phyloP scores from a whole-genome alignment of 495 filamentous ascomycete genomes.

The Friedmanniomyces simplex region DNA sequence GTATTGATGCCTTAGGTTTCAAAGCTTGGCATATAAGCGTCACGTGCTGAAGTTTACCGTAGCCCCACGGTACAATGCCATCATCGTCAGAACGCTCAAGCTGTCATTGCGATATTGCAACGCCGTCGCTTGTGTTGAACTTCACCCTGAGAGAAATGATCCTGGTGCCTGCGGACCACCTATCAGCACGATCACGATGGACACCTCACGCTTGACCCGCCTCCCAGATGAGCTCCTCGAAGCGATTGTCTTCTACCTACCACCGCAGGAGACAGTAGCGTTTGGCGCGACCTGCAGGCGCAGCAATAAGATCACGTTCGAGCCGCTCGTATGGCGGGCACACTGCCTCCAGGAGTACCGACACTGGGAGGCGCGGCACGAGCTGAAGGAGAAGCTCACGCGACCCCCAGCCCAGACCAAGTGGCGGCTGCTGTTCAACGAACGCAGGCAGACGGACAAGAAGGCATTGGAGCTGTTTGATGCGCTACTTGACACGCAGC shows the following conservation, averaged over 20 bases:
- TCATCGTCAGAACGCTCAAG: too few species aligned
- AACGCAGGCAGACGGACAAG: conserved; percentile 45
- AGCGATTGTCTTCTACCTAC: conserved; percentile 29
- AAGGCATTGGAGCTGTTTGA: conserved; percentile 52
- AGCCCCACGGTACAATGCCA: too few species aligned
- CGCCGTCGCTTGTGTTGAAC: too few species aligned
- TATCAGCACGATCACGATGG: conserved; percentile 8
- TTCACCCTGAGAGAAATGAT: too few species aligned
- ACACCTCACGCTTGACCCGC: conserved; percentile 6
- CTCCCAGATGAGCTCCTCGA: conserved; percentile 36
- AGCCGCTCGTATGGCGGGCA: conserved; percentile 67
- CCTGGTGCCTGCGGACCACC: too few species aligned
- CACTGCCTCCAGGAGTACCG: conserved; percentile 57
- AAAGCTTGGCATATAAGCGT: too few species aligned
- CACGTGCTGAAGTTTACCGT: too few species aligned
- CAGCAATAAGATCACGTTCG: conserved; percentile 53
- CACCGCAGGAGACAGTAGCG: conserved; percentile 27
- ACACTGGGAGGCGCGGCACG: conserved; percentile 64
- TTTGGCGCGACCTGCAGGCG: conserved; percentile 53
- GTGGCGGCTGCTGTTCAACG: conserved; percentile 67
- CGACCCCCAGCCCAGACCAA: conserved; percentile 46
- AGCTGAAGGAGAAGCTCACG: conserved; percentile 45
- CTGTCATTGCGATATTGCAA: too few species aligned
- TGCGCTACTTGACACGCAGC: conserved; percentile 57
- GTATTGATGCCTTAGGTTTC: too few species aligned